Conservation (phyloP, 2,329 filamentous ascomycete genomes). For the Pseudopithomyces chartarum region DNA sequence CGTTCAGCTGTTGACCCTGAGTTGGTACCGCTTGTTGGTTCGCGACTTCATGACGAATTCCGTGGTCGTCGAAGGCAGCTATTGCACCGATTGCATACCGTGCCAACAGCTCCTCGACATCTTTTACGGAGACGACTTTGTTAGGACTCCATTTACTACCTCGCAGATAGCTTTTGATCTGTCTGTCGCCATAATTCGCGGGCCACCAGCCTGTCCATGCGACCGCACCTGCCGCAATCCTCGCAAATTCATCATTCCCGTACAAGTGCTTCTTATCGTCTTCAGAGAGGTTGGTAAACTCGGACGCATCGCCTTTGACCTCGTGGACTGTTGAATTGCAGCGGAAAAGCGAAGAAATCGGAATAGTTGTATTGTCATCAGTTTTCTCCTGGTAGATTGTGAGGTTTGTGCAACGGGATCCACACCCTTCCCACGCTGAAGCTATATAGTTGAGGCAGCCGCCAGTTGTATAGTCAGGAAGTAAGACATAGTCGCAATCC, state of each 20-base stretch:
- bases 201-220: conserved; percentile 34
- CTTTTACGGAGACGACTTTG: conserved; percentile 1
- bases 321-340: conserved; percentile 32
- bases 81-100: conserved; percentile 38
- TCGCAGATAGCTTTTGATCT: conserved; percentile 26
- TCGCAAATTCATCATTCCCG: conserved; percentile 33
- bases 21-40: conserved; percentile 22
- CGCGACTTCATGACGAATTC: conserved; percentile 26
- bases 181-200: conserved; percentile 17
- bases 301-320: conserved; percentile 19
- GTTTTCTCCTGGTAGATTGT: conserved; percentile 32
- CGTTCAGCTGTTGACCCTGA: conserved; percentile 34
- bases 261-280: conserved; percentile 27
- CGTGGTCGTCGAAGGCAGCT: conserved; percentile 42
- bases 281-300: conserved; percentile 22
- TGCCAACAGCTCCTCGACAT: conserved; percentile 30
- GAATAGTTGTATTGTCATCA: neutral
- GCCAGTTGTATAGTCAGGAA: conserved; percentile 24
- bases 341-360: conserved; percentile 28
- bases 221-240: conserved; percentile 37
- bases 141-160: conserved; percentile 34
- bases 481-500: conserved; percentile 18
- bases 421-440: conserved; percentile 22
- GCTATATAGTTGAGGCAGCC: conserved; percentile 32
- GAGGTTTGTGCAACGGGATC: conserved; percentile 40